Evolutionary conservation across 345 rosid species (phyloP), one percentile per base, ranked within the genome.

Genomic region (Firmiana major): DNA sequence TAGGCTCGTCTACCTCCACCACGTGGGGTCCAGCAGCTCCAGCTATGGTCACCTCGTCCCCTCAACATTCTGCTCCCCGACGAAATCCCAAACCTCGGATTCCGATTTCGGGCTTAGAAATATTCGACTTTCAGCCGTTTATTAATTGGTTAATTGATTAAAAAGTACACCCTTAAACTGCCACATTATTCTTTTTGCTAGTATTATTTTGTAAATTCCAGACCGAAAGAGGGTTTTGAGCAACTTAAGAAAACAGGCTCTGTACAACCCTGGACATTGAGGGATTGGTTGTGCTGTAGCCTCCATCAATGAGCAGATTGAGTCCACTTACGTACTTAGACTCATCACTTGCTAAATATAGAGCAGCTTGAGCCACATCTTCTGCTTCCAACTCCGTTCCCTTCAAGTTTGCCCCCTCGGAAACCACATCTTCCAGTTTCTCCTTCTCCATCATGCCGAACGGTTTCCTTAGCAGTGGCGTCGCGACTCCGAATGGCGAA

Each of bases 271-370:
- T 51, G 10, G 79, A 21, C 22, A 76, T 36, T 7, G 79, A 21
- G 36, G 74, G 79, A 55, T 77, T 77, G 19, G 40, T 68, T 3
- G 46, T 26, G 24, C 74, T 66, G 12, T 66, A 77, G 9, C 77
- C 82, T 12, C 82, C 77, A 43, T 75, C 82, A 1, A 80, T 12
- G 7, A 63, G 48, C 36, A 80, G 21, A 31, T 80, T 76, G 21
- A 71, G 42, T 2, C 83, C 74, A 48, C 82, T 80, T 12, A 80
- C 58, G 8, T 80, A 80, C 75, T 80, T 80, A 1, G 79, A 21
- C 24, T 75, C 79, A 22, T 80, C 72, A 9, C 78, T 79, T 5
- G 48, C 60, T 7, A 74, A 45, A 58, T 55, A 79, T 21, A 79
- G 7, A 3, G 81, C 74, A 2, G 78, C 74, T 45, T 55, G 38